Evolutionary conservation across 2,329 filamentous ascomycete species (phyloP).

Genomic region (Teratosphaeria nubilosa): DNA sequence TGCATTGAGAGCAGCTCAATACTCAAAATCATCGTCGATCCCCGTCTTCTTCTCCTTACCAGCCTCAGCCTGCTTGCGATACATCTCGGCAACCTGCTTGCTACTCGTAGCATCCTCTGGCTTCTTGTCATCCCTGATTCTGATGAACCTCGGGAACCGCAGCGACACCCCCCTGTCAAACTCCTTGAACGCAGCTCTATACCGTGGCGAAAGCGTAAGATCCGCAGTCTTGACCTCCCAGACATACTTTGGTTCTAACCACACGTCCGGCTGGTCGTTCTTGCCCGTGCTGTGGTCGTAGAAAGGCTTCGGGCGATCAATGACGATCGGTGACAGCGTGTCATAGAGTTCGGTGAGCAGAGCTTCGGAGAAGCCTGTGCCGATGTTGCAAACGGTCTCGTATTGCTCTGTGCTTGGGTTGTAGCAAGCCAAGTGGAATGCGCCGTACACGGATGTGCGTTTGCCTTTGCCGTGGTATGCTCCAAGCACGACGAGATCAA

Average conservation of each 20-base stretch:
- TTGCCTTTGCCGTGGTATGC: constrained; percentile 94
- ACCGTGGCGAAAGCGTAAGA: constrained; percentile 81
- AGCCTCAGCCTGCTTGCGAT: constrained; percentile 85
- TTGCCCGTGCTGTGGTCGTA: constrained; percentile 75
- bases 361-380: constrained; percentile 92
- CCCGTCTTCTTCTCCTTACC: constrained; percentile 73
- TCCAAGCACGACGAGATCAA: constrained; percentile 90
- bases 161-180: constrained; percentile 79
- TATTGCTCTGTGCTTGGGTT: constrained; percentile 71
- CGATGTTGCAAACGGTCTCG: constrained; percentile 97
- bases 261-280: constrained; percentile 94
- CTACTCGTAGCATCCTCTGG: constrained; percentile 78
- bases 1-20: constrained; percentile 42
- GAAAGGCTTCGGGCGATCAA: constrained; percentile 87
- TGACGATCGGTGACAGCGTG: constrained; percentile 64
- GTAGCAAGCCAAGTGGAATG: constrained; percentile 91
- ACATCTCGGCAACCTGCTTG: constrained; percentile 90
- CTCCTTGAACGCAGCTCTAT: constrained; percentile 81
- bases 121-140: constrained; percentile 89
- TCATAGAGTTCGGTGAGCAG: constrained; percentile 78
- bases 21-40: constrained; percentile 97
- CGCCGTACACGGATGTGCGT: constrained; percentile 88
- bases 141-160: constrained; percentile 87
- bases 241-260: constrained; percentile 89
- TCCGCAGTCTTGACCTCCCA: constrained; percentile 99